Conservation (phyloP, 345 rosid species). For the Lepidium sativum region DNA sequence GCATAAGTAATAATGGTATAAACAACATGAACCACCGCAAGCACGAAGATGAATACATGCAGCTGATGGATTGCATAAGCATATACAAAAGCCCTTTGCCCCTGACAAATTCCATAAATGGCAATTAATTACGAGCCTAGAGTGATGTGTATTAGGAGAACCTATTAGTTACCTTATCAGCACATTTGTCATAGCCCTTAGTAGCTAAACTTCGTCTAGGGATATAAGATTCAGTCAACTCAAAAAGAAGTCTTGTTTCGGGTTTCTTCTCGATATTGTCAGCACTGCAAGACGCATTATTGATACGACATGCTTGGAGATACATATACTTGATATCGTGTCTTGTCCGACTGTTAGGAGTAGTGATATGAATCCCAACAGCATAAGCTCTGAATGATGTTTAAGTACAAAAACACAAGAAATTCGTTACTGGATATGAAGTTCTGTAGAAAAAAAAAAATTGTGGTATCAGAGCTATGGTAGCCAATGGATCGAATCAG, state of each 20-base stretch:
- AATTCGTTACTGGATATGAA: neutral
- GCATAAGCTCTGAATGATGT: constrained; percentile 38
- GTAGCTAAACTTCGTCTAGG: constrained; percentile 45
- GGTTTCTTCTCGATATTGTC: neutral
- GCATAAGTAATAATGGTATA: constrained; percentile 69
- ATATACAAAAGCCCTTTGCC: constrained; percentile 69
- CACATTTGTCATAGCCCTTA: constrained; percentile 42
- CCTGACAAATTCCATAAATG: constrained; percentile 32
- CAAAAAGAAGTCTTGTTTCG: constrained; percentile 35
- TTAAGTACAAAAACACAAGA: neutral
- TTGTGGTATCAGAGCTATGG: too few relatives aligned
- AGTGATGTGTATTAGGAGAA: neutral
- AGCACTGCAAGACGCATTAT: constrained; percentile 57
- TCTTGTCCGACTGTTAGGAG: constrained; percentile 47
- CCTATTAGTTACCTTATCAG: constrained; percentile 28
- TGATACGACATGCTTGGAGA: constrained; percentile 36
- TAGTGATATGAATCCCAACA: constrained; percentile 67
- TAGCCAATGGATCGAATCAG: too few relatives aligned
- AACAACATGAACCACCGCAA: constrained; percentile 77
- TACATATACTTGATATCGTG: constrained; percentile 51
- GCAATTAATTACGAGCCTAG: neutral
- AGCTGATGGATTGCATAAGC: constrained; percentile 85
- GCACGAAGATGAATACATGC: constrained; percentile 79
- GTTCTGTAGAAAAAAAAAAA: neutral
- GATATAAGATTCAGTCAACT: constrained; percentile 25